These are phyloP conservation scores for Agrocybe praecox DNA, from an alignment of 768 basidiomycete species.

Conservation along the genomic window DNA sequence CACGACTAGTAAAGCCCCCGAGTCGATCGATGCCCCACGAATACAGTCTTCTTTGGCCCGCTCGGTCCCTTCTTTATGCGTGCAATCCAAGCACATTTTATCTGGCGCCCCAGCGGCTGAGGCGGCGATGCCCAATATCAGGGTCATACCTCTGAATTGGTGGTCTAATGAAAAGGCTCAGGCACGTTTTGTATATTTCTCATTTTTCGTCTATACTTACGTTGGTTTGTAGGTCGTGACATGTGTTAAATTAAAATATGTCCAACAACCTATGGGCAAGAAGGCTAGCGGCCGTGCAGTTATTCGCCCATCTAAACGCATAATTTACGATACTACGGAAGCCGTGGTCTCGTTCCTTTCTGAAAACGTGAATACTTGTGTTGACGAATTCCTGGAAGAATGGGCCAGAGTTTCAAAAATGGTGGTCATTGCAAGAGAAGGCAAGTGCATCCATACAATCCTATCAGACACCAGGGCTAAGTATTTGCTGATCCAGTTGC, in stretches of 20 bases:
- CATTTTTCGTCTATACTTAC: slow-evolving; percentile 1
- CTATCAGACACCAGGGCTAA: neutral
- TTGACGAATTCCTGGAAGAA: slow-evolving; percentile 89
- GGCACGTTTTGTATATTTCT: slow-evolving; percentile 26
- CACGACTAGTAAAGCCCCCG: slow-evolving; percentile 44
- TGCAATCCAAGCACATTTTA: slow-evolving; percentile 79
- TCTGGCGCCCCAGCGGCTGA: slow-evolving; percentile 86
- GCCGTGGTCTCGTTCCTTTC: slow-evolving; percentile 90
- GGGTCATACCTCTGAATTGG: slow-evolving; percentile 88
- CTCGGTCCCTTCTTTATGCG: slow-evolving; percentile 82
- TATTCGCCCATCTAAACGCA: slow-evolving; percentile 83
- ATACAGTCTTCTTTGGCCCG: slow-evolving; percentile 75
- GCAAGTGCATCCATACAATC: slow-evolving; percentile 34
- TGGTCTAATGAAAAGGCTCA: slow-evolving; percentile 83
- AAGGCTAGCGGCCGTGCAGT: slow-evolving; percentile 60
- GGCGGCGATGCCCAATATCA: slow-evolving; percentile 91
- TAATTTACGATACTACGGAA: slow-evolving; percentile 87
- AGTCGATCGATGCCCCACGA: slow-evolving; percentile 49
- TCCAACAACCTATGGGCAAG: slow-evolving; percentile 83
- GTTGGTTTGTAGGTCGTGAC: slow-evolving; percentile 65
- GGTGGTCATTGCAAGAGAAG: slow-evolving; percentile 90
- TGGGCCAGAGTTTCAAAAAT: slow-evolving; percentile 94
- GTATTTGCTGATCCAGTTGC: slow-evolving; percentile 53
- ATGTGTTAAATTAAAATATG: slow-evolving; percentile 88
- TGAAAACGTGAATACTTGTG: slow-evolving; percentile 84